Evolutionary conservation across 2,329 filamentous ascomycete species (phyloP), one percentile per base, ranked within the genome.

Genomic region (Chaetomiaceae sp.): DNA sequence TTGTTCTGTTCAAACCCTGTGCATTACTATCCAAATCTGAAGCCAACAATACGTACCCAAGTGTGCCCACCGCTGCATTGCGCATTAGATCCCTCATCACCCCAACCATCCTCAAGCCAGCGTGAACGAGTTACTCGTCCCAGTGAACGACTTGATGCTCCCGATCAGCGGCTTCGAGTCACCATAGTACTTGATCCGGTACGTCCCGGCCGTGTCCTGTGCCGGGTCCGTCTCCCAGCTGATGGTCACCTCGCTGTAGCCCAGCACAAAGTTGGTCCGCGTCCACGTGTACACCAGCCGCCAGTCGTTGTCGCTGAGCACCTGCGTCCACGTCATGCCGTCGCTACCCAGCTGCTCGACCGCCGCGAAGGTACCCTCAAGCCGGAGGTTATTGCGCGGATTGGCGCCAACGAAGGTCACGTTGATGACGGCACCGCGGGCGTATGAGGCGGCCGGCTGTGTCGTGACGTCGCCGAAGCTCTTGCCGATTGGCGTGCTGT

Each of bases 251-350:
- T 87, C 77, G 59, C 87, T 94, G 29, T 83, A 84, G 0, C 83
- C 89, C 19, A 87, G 66, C 3, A 89, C 54, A 6, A 73, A 74
- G 61, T 81, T 87, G 2, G 78, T 84, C 43, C 88, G 74, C 62
- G 78, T 77, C 90, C 90, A 96, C 40, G 79, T 75, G 60, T 84
- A 95, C 14, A 89, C 73, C 18, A 95, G 66, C 55, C 80, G 77
- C 90, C 90, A 96, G 62, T 96, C 89, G 9, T 69, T 71, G 60
- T 96, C 90, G 57, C 79, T 78, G n/a, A 82, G 76, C 18, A 93
- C 76, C 33, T 68, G 69, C 10, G 66, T 67, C 90, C 90, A 95
- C 2, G 56, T 56, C 20, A 49, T 51, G 10, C 59, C 56, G 17
- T 58, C 59, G 11, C 56, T 50, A 14, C 74, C 63, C 18, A 77